Percentiles rank a stretch among this genome's conserved stretches.
phyloP scores from a whole-genome alignment of 2,329 filamentous ascomycete genomes.

The Verticillium tricorpus region DNA sequence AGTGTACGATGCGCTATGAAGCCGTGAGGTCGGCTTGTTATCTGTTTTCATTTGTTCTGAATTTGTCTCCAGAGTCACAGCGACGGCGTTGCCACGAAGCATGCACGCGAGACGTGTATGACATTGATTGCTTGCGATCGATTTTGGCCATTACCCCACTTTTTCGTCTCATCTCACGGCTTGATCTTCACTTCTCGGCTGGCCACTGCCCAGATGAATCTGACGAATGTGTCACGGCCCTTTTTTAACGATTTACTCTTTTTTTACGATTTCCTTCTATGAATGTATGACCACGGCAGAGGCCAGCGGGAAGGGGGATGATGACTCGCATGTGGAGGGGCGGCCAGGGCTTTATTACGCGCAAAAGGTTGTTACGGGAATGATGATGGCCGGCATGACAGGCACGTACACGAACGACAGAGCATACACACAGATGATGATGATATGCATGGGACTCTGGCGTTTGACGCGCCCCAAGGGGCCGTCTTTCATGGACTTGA shows the following conservation, averaged over 20 bases:
- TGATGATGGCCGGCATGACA: neutral
- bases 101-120: constrained; percentile 8
- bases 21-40: neutral
- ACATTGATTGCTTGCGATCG: neutral
- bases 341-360: neutral
- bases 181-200: constrained; percentile 6
- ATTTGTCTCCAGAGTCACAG: constrained; percentile 11
- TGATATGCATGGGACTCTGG: neutral
- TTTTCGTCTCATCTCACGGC: neutral
- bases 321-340: neutral
- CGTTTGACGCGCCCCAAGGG: neutral
- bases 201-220: constrained; percentile 12
- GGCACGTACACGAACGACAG: neutral
- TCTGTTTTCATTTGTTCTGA: constrained; percentile 8
- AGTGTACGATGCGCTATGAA: neutral
- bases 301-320: neutral
- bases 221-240: constrained; percentile 14
- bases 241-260: constrained; percentile 13
- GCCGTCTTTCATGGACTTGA: neutral
- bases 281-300: constrained; percentile 13
- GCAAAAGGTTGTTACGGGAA: neutral
- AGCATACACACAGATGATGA: neutral
- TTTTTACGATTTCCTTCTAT: constrained; percentile 9
- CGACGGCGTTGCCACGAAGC: constrained; percentile 14
- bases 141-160: neutral